Evolutionary conservation across 2,329 filamentous ascomycete genomes (phyloP).

Genomic region (Microdochium nivale): DNA sequence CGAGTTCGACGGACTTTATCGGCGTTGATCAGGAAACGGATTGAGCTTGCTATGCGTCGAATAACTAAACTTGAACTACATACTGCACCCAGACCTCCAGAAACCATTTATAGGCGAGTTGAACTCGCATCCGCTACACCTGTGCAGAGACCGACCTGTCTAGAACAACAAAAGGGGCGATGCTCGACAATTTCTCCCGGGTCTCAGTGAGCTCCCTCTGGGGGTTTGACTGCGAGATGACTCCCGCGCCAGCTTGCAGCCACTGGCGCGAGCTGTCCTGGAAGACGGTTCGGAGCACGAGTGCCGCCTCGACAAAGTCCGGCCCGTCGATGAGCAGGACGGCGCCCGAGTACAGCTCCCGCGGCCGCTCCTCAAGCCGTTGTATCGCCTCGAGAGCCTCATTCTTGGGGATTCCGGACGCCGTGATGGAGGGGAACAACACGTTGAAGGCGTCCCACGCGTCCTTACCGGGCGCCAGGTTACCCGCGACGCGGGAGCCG

Average conservation of each 20-base stretch:
- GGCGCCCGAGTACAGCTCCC: constrained; percentile 11
- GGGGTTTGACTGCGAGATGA: constrained; percentile 7
- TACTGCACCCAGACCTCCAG: too few species aligned
- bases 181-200: constrained; percentile 6
- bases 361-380: constrained; percentile 4
- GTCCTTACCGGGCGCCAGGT: constrained; percentile 5
- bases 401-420: constrained; percentile 9
- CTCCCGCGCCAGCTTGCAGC: constrained; percentile 7
- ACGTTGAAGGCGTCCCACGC: constrained; percentile 9
- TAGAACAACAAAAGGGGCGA: not conserved
- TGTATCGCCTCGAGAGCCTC: constrained; percentile 6
- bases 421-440: constrained; percentile 12
- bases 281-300: constrained; percentile 6
- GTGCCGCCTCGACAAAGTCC: constrained; percentile 6
- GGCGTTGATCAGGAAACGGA: too few species aligned
- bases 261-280: not conserved
- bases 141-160: not conserved
- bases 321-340: constrained; percentile 4
- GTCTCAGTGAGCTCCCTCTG: constrained; percentile 10
- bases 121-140: too few species aligned
- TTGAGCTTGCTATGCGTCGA: too few species aligned
- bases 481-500: constrained; percentile 8
- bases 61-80: too few species aligned
- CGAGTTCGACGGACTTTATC: too few species aligned
- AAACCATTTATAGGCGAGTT: too few species aligned